Base-by-base conservation (phyloP, 2,329 filamentous ascomycete genomes). In the Trichophyton mentagrophytes region DNA sequence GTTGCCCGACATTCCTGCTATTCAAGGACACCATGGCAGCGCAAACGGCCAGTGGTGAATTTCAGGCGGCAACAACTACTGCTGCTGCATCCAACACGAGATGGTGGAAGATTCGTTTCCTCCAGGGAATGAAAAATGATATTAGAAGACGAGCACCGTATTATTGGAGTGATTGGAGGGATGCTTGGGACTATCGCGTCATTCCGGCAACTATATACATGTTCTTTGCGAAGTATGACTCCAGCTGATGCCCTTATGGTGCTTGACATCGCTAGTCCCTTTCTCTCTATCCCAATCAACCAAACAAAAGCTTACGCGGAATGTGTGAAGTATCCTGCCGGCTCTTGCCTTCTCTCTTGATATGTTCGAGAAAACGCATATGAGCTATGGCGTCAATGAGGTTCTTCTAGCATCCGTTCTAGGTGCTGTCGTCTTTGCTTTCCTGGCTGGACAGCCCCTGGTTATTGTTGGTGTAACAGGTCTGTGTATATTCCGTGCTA, bases 381-480 rank as follows among this genome's bases (percentile, higher is more conserved):
- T 86, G 73, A 87, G 88, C 66, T 95, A 90, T 69, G 90, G 90
- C 58, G 90, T 96, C 61, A 95, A 95, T 71, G 90, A 96, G 74
- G 90, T 93, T 1, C 78, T 96, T n/a, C 78, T 96, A 42, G 81
- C 90, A 5, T 95, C 89, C 1, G 90, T 95, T 1, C 77, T 96
- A 6, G 90, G 87, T 1, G 82, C 89, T 4, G 83, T 92, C 0
- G 88, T 95, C 1, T 96, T 95, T 71, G 79, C 88, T 2, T 66
- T 95, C 1, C 80, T 90, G 63, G 86, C 89, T 6, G 89, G 87
- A 27, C 90, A 96, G 70, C 90, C 90, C 5, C 76, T 96, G 61
- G 89, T 92, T 60, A 95, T 96, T 71, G 90, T 96, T 22, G 90
- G 90, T 22, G 90, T 96, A 1, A 95, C 90, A 9, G 88, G 88